phyloP scores from a whole-genome alignment of 163 green algal species.

The Botryococcus braunii region DNA sequence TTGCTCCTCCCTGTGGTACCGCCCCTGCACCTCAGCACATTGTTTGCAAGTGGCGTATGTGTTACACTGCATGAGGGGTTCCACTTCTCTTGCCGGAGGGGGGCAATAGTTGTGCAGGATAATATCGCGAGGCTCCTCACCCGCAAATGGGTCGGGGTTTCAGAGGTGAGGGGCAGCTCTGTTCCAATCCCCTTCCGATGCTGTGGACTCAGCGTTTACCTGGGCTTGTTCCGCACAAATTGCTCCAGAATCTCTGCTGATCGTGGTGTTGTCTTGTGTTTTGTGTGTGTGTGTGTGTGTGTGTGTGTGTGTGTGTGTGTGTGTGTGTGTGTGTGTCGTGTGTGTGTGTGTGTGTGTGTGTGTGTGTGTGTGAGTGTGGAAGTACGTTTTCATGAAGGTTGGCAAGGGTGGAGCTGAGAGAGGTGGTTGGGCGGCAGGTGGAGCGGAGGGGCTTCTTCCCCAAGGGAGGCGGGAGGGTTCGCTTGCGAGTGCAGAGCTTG shows the following conservation, averaged over 20 bases:
- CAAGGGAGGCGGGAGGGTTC: slow-evolving; percentile 50
- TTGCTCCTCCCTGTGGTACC: neutral
- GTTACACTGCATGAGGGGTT: neutral
- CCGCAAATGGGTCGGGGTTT: neutral
- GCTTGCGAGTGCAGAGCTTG: slow-evolving; percentile 31
- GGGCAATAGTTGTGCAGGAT: neutral
- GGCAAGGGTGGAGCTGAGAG: too few relatives aligned
- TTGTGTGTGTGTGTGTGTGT: neutral
- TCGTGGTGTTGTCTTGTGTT: neutral
- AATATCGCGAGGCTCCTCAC: neutral
- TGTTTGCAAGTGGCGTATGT: neutral
- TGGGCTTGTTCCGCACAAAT: too few relatives aligned
- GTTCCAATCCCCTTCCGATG: too few relatives aligned
- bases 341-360: neutral
- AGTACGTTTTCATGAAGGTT: too few relatives aligned
- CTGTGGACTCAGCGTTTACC: too few relatives aligned
- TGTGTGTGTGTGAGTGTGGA: too few relatives aligned
- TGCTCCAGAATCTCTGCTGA: neutral
- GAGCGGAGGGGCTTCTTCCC: slow-evolving; percentile 67
- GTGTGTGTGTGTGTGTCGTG: neutral
- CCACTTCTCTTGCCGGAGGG: neutral
- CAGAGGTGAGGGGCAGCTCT: too few relatives aligned
- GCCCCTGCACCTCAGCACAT: too few relatives aligned
- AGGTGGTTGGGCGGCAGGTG: slow-evolving; percentile 21
- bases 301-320: neutral